Evolutionary conservation across 768 basidiomycete genomes (phyloP), one percentile per base, ranked within the genome.

Genomic region (Pleurotus ostreatus): DNA sequence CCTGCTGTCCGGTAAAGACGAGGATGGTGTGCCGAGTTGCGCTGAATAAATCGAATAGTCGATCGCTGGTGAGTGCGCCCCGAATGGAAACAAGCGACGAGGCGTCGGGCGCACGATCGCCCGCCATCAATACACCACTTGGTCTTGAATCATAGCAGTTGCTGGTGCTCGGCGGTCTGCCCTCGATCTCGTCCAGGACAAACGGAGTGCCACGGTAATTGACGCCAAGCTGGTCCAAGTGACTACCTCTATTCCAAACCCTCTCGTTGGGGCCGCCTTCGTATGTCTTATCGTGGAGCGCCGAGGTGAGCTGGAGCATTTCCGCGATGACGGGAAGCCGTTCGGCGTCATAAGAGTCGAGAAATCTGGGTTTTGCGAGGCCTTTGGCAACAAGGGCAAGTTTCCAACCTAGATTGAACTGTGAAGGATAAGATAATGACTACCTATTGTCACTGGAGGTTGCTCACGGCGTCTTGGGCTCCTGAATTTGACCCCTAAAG

Each of bases 321-420:
- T 70, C 67, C 0, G 72, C 65, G 20, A 73, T 67, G 18, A 74
- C 65, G 1, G 71, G 72, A n/a, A 64, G 52, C n/a, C 67, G 66
- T 56, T 68, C 67, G 5, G 23, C 38, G 23, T 49, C 55, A 55
- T 68, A 68, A 1, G 55, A 59, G 41, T 59, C 60, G 37, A 62
- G 69, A 57, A 60, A 69, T 30, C 45, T 48, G 22, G 39, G 52
- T 7, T 47, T 39, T 1, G 62, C 57, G 16, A 54, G 57, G 7
- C 60, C 58, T 51, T 61, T 62, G 25, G 55, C 37, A 9, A 64
- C 66, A 25, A 68, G 59, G 9, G 66, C 54, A 9, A 68, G 49
- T 49, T 67, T 64, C 68, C 62, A 65, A n/a, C 41, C 55, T 8
- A 69, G 59, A 46, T 69, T 69, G 59, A 71, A 55, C 71, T 49